phyloP scores from a whole-genome alignment of 108 stramenopile species.

The Nitzschia palea region DNA sequence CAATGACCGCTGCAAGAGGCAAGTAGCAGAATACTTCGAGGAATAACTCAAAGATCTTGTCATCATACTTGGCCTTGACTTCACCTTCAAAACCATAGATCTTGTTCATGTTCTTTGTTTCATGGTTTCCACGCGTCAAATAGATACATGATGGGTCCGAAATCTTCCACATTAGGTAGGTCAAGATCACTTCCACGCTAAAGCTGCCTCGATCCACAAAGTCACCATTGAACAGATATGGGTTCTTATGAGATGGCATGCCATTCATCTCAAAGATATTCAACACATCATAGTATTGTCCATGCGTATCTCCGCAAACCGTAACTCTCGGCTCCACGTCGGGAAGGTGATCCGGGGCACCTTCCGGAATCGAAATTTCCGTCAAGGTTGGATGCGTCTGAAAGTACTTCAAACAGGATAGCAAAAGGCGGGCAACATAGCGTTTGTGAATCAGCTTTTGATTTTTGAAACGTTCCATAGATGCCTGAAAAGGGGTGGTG shows the following conservation, averaged over 20 bases:
- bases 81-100: constrained; percentile 99
- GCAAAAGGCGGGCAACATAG: constrained; percentile 81
- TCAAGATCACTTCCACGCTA: constrained; percentile 92
- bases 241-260: constrained; percentile 78
- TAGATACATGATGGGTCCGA: constrained; percentile 81
- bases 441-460: constrained; percentile 96
- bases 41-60: constrained; percentile 94
- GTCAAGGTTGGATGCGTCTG: constrained; percentile 60
- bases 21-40: constrained; percentile 90
- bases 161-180: constrained; percentile 89
- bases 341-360: constrained; percentile 51
- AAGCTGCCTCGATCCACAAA: constrained; percentile 98
- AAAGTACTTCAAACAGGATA: constrained; percentile 68
- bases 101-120: constrained; percentile 98
- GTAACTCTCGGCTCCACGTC: constrained; percentile 61
- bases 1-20: constrained; percentile 88
- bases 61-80: constrained; percentile 97
- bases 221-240: constrained; percentile 99
- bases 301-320: constrained; percentile 98
- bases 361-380: constrained; percentile 68
- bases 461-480: constrained; percentile 82
- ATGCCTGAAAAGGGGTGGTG: constrained; percentile 44
- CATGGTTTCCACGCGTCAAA: constrained; percentile 96
- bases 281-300: constrained; percentile 98
- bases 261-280: constrained; percentile 97